These are phyloP conservation scores for Gossypium arboreum DNA, from an alignment of 345 rosid species.

Conservation along the genomic window DNA sequence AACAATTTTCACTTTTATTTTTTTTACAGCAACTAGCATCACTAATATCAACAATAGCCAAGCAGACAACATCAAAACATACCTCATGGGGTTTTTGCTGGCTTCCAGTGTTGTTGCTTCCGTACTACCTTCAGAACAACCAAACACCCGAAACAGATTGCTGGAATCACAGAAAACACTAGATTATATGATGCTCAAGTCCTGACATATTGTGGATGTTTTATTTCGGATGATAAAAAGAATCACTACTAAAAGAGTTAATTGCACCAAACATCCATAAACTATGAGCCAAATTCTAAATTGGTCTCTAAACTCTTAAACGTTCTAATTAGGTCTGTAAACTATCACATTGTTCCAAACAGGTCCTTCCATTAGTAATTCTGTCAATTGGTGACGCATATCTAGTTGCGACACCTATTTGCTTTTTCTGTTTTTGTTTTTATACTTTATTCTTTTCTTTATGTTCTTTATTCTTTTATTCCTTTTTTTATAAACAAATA, in stretches of 20 bases:
- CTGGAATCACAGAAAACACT: slow-evolving; percentile 29
- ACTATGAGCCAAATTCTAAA: too few species aligned
- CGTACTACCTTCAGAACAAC: slow-evolving; percentile 44
- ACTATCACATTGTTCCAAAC: too few species aligned
- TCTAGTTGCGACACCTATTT: too few species aligned
- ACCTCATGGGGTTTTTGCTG: slow-evolving; percentile 72
- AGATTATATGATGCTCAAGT: slow-evolving; percentile 1
- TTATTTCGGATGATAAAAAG: not conserved
- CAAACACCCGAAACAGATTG: slow-evolving; percentile 23
- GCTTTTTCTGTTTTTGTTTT: too few species aligned
- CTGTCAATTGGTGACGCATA: too few species aligned
- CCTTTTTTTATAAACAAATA: too few species aligned
- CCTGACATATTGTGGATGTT: not conserved
- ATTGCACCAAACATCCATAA: too few species aligned
- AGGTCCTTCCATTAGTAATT: too few species aligned
- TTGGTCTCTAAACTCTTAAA: too few species aligned
- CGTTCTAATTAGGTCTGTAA: too few species aligned
- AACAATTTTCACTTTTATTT: not conserved
- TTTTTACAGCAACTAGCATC: not conserved
- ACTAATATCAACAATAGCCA: not conserved
- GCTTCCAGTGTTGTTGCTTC: slow-evolving; percentile 87
- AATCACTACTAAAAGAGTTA: not conserved
- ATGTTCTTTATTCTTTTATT: too few species aligned
- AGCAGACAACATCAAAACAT: not conserved
- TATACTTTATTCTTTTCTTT: too few species aligned